Evolutionary conservation across 768 basidiomycete species (phyloP), one percentile per base, ranked within the genome.

Genomic region (Lepiota venenata): DNA sequence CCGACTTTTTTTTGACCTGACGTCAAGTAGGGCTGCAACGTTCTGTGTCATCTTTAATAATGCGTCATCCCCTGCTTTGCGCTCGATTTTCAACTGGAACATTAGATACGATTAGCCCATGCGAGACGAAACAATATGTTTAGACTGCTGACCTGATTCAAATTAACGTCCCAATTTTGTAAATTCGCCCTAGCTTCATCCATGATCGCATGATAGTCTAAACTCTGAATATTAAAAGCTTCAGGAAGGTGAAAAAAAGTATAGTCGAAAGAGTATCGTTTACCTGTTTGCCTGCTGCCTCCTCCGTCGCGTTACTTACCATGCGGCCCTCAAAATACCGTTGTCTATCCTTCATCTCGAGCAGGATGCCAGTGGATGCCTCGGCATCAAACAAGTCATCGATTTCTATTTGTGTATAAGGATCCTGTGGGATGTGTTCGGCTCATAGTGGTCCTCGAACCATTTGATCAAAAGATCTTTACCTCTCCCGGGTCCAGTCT

Each of bases 271-370:
- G 39, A 42, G 25, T 4, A 11, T 32, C 9, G 32, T 58, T 36
- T 47, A 60, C 69, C 46, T 75, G 71, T 50, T 71, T 66, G 7
- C 62, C 50, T 20, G 64, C 41, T 6, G 61, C 56, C 27, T 68
- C 67, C 11, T 69, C 67, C 43, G 67, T 65, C 43, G 62, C 62
- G 12, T 60, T 58, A 43, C 65, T 67, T 8, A 73, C 64, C 63
- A 79, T 74, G 42, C 82, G 74, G 4, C 84, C 88, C 63, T 93
- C 90, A 56, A 91, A 94, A 64, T 90, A 91, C 10, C 87, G 79
- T 60, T 90, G 84, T 50, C 85, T 80, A 61, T 91, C 90, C 69
- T 88, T 85, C 85, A 97, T 93, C 57, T 97, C 87, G 36, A 98
- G 76, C 2, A 85, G 65, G 27, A 97, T 88, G 2, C 91, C 91